phyloP scores from a whole-genome alignment of 208 protist species.

The Trypanosoma brucei region DNA sequence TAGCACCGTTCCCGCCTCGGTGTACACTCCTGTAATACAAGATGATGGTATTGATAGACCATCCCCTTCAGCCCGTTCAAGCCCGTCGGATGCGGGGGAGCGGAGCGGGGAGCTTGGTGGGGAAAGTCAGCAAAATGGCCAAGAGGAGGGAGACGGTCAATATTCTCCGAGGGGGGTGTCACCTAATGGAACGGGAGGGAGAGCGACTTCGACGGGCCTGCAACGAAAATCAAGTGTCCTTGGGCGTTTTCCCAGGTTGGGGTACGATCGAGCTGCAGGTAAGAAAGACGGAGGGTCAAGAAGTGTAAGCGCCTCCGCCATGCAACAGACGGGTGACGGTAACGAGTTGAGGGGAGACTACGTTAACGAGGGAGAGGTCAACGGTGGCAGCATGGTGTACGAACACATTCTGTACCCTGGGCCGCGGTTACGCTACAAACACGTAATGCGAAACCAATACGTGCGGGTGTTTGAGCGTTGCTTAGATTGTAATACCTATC shows the following conservation, averaged over 20 bases:
- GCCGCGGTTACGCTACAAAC: conserved; percentile 72
- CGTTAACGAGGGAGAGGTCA: conserved; percentile 5
- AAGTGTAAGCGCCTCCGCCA: not conserved
- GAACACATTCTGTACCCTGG: conserved; percentile 74
- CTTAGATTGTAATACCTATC: conserved; percentile 82
- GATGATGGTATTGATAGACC: conserved; percentile 3
- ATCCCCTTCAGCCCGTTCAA: not conserved
- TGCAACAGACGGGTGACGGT: conserved; percentile 4
- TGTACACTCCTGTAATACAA: conserved; percentile 11
- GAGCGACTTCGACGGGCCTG: not conserved
- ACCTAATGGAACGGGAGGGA: not conserved
- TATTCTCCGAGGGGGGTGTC: not conserved
- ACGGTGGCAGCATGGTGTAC: conserved; percentile 29
- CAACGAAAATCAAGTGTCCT: conserved; percentile 17
- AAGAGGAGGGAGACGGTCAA: not conserved
- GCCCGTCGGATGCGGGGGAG: not conserved
- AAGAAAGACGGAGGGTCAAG: conserved; percentile 1
- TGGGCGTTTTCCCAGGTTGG: conserved; percentile 15
- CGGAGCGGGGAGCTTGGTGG: not conserved
- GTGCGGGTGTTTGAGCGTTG: conserved; percentile 76
- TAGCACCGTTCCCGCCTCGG: conserved; percentile 50
- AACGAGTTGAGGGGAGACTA: not conserved
- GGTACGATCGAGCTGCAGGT: conserved; percentile 8
- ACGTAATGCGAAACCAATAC: conserved; percentile 32
- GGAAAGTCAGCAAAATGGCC: not conserved